phyloP scores from a whole-genome alignment of 306 rosid genomes.

The Fagus crenata region DNA sequence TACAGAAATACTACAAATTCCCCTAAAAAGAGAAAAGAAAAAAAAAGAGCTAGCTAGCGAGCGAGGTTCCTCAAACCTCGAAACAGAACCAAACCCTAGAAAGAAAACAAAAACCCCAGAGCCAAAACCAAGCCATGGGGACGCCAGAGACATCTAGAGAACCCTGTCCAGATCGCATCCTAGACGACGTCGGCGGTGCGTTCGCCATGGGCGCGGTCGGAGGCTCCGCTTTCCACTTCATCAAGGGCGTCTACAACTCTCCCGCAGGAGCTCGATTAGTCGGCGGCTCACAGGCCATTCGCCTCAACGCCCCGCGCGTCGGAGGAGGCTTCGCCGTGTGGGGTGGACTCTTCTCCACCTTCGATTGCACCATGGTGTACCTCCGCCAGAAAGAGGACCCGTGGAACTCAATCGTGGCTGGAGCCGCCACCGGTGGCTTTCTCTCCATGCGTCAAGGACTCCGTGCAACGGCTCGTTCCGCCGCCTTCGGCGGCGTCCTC shows the following conservation, averaged over 20 bases:
- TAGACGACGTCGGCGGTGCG: conserved; percentile 88
- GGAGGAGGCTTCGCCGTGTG: conserved; percentile 88
- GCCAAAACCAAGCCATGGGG: conserved; percentile 46
- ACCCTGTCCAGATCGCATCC: conserved; percentile 87
- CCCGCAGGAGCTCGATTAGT: conserved; percentile 60
- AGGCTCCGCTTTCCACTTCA: conserved; percentile 80
- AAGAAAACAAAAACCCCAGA: too few species aligned
- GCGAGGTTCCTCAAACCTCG: neutral
- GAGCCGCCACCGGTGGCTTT: conserved; percentile 84
- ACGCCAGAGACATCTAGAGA: conserved; percentile 81
- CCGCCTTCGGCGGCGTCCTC: conserved; percentile 64
- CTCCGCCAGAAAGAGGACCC: conserved; percentile 92
- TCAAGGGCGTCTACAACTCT: conserved; percentile 75
- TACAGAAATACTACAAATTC: too few species aligned
- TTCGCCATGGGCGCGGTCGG: conserved; percentile 96
- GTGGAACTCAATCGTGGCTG: conserved; percentile 84
- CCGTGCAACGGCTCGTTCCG: conserved; percentile 56
- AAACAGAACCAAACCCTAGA: conserved; percentile 1
- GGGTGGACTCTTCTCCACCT: conserved; percentile 87
- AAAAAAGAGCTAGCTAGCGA: too few species aligned
- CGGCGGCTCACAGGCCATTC: conserved; percentile 76
- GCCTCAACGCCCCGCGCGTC: conserved; percentile 84
- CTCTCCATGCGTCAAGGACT: conserved; percentile 82
- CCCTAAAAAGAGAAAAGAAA: too few species aligned
- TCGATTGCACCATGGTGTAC: conserved; percentile 83